Base-by-base conservation (phyloP, 352 stramenopile species). In the Globisporangium paroecandrum region DNA sequence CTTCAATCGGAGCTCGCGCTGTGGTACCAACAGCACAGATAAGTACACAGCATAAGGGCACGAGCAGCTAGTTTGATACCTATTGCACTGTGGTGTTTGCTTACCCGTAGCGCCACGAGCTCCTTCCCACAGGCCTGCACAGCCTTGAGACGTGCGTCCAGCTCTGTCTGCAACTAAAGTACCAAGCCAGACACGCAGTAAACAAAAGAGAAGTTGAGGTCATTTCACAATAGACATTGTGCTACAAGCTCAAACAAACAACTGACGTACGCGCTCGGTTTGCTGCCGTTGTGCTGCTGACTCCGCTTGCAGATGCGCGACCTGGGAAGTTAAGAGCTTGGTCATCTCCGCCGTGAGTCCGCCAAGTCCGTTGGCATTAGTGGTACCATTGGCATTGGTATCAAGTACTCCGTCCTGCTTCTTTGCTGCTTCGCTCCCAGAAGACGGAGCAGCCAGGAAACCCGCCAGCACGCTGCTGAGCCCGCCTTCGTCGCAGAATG, bases 401-500 rank as follows among this genome's bases (percentile, higher is more conserved):
- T 51, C 43, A 29, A 25, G 0, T 49, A 27, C 0, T 63, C 53
- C 2, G 18, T 4, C 18, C 18, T 27, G 55, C 5, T 55, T 60
- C 41, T 15, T 61, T 8, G 32, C 8, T 61, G 32, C 41, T 22
- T 49, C 41, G 15, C 41, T 49, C 18, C 12, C 4, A n/a, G 41
- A 49, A 49, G 41, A 43, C 36, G 56, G 53, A 8, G 59, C 46
- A 1, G 63, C 53, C 15, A 86, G 59, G 34, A 89, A 68, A 9
- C 62, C 56, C 4, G 73, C 82, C 12, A 94, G 58, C 4, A 91
- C 62, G 51, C 77, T 71, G 20, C 75, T 85, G 24, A 94, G 74
- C 4, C 87, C 87, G 43, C 81, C 85, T 58, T 83, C 80, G 71
- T 94, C 87, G 56, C 78, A 91, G 29, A 94, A 82, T 0, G 80